A percentile compares a stretch with the other conserved stretches of the same genome.
phyloP scores from a whole-genome alignment of 345 rosid species.

The Mangifera indica region DNA sequence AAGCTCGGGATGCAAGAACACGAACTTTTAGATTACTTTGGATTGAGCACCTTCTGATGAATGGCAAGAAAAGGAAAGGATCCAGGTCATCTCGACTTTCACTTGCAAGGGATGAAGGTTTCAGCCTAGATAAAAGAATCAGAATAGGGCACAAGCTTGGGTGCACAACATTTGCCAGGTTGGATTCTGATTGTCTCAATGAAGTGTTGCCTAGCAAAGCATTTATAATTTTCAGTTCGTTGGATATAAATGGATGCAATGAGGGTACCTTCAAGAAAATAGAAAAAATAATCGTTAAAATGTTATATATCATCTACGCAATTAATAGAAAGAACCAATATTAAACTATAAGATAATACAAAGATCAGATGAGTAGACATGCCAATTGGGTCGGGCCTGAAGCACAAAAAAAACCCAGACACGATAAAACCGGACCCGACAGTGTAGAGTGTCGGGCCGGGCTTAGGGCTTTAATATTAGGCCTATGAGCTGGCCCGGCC shows the following conservation, averaged over 20 bases:
- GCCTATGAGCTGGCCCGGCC: no score
- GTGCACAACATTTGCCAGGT: conserved; percentile 68
- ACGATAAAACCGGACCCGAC: no score
- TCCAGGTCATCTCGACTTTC: conserved; percentile 88
- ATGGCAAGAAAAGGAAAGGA: conserved; percentile 88
- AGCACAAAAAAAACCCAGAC: no score
- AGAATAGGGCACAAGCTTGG: conserved; percentile 96
- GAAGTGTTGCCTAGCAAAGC: conserved; percentile 51
- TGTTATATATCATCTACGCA: no score
- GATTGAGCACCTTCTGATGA: conserved; percentile 85
- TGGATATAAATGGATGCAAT: conserved; percentile 75
- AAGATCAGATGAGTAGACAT: no score
- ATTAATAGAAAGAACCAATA: not conserved
- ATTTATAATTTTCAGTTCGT: conserved; percentile 75
- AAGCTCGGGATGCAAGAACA: conserved; percentile 88
- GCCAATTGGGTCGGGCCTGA: no score
- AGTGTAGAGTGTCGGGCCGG: no score
- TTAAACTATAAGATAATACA: no score
- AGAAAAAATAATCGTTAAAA: conserved; percentile 23
- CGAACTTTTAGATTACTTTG: conserved; percentile 86
- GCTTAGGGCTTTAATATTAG: no score
- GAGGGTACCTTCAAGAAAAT: conserved; percentile 65
- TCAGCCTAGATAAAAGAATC: conserved; percentile 90
- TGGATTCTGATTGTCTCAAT: conserved; percentile 53
- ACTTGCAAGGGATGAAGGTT: conserved; percentile 85